Evolutionary conservation across 176 grass and related monocot genomes (phyloP).

Genomic region (Oryza glumipatula): DNA sequence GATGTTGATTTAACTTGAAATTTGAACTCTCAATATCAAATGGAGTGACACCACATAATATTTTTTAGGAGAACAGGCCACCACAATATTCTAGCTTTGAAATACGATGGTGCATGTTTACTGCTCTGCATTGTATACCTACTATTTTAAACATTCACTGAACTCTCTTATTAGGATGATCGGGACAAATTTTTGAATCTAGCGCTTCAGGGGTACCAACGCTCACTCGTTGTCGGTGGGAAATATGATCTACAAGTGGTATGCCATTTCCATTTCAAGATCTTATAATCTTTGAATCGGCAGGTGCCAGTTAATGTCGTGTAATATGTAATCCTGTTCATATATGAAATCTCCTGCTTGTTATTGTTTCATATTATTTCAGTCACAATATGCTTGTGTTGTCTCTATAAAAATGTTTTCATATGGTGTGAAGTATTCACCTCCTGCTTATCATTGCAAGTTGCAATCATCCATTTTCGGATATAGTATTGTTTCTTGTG

Average conservation of each 20-base stretch:
- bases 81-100: constrained; percentile 11
- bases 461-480: not conserved
- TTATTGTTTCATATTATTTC: not conserved
- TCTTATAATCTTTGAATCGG: not conserved
- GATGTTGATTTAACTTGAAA: constrained; percentile 19
- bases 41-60: not conserved
- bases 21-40: not conserved
- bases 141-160: constrained; percentile 31
- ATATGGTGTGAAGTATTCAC: not conserved
- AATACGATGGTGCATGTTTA: constrained; percentile 23
- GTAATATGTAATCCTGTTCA: not conserved
- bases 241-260: constrained; percentile 98
- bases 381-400: not conserved
- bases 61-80: not conserved
- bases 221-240: constrained; percentile 73
- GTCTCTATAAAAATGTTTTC: not conserved
- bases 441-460: not conserved
- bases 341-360: not conserved
- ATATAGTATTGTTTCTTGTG: not conserved
- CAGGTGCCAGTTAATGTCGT: not conserved
- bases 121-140: not conserved
- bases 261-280: constrained; percentile 37
- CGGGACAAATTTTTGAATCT: constrained; percentile 78
- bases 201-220: constrained; percentile 81
- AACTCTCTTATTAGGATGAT: constrained; percentile 68